phyloP scores from a whole-genome alignment of 768 basidiomycete species.

The Arthromyces matolae region DNA sequence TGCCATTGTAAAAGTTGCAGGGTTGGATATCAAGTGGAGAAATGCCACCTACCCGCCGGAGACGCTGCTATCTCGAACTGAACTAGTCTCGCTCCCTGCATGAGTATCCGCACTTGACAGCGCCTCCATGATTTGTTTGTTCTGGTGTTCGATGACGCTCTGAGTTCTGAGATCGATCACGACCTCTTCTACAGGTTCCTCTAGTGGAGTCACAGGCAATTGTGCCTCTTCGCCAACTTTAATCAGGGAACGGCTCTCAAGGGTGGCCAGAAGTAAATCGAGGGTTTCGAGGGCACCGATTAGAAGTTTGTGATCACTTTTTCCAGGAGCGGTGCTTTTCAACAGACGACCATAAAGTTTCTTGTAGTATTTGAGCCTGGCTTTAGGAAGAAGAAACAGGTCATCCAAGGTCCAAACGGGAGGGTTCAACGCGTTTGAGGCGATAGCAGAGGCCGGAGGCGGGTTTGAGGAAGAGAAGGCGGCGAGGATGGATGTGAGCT shows the following conservation, averaged over 20 bases:
- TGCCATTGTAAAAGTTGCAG: constrained; percentile 31
- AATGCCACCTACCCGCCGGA: constrained; percentile 50
- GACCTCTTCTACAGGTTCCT: constrained; percentile 48
- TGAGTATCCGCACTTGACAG: constrained; percentile 25
- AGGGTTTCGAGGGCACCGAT: constrained; percentile 78
- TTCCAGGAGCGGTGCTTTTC: constrained; percentile 81
- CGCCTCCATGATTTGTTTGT: constrained; percentile 15
- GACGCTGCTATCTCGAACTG: constrained; percentile 47
- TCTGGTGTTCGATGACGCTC: constrained; percentile 25
- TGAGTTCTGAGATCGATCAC: constrained; percentile 53
- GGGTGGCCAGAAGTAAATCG: constrained; percentile 62
- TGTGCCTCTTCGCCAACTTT: constrained; percentile 39
- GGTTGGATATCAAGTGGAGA: background rate
- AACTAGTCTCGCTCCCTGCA: constrained; percentile 46
- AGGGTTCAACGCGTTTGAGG: constrained; percentile 32
- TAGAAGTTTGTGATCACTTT: constrained; percentile 82
- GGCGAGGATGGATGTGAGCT: constrained; percentile 62
- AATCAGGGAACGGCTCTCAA: constrained; percentile 57
- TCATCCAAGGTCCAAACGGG: constrained; percentile 80
- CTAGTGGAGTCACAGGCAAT: constrained; percentile 21
- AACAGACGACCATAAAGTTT: constrained; percentile 84
- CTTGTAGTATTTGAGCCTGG: constrained; percentile 85
- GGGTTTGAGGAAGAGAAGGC: constrained; percentile 66
- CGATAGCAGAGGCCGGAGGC: constrained; percentile 42
- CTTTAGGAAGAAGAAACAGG: constrained; percentile 83